These are phyloP conservation scores for Tephrocybe rancida DNA, from an alignment of 768 basidiomycete species.

Conservation along the genomic window DNA sequence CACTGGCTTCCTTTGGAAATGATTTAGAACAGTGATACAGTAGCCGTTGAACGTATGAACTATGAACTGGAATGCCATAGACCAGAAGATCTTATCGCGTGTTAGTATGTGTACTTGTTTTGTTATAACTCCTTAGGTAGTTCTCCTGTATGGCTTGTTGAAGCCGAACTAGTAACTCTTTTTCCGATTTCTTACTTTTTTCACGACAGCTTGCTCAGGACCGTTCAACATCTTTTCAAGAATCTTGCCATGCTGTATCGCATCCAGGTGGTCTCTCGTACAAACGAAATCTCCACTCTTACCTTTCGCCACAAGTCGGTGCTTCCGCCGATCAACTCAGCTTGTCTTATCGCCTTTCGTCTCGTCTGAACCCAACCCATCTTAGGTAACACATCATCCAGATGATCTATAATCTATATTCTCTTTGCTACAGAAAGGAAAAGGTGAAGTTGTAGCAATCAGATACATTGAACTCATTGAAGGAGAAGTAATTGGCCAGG, in stretches of 20 bases:
- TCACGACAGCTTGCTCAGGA: too few species aligned
- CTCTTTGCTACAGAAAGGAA: not conserved
- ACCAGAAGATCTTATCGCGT: not conserved
- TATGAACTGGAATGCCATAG: not conserved
- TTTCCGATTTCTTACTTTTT: too few species aligned
- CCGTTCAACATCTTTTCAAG: too few species aligned
- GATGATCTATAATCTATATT: not conserved
- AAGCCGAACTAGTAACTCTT: too few species aligned
- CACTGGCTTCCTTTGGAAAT: slow-evolving; percentile 61
- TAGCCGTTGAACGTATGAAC: not conserved
- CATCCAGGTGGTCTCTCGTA: too few species aligned
- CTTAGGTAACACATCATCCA: not conserved
- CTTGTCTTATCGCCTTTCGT: not conserved
- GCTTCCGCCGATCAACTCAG: not conserved
- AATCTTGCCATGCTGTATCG: too few species aligned
- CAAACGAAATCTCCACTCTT: too few species aligned
- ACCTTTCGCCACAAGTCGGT: not conserved
- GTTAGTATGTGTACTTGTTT: slow-evolving; percentile 1
- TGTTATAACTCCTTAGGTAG: not conserved
- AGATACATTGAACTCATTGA: not conserved
- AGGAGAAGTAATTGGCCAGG: not conserved
- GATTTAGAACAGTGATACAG: not conserved
- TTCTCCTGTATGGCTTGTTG: too few species aligned
- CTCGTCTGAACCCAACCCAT: not conserved
- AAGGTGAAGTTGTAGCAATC: not conserved